Conservation (phyloP, 75 land plant species). For the Pinus albicaulis region DNA sequence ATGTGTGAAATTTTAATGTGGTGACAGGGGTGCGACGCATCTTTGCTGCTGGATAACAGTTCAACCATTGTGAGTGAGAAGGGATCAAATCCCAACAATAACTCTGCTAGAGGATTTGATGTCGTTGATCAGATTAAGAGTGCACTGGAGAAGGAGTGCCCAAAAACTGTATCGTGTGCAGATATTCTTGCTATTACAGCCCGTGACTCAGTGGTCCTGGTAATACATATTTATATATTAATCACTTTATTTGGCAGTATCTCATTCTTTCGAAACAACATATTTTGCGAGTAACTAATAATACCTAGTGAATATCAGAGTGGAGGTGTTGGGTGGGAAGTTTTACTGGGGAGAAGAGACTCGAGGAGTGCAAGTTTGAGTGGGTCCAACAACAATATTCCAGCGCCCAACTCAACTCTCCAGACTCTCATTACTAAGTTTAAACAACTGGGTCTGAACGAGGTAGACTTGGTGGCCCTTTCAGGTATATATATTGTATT, state of each 20-base stretch:
- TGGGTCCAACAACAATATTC: constrained; percentile 60
- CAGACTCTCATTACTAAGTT: constrained; percentile 65
- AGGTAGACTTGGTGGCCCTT: constrained; percentile 69
- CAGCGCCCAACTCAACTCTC: constrained; percentile 62
- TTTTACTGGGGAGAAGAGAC: constrained; percentile 75
- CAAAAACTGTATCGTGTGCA: constrained; percentile 17
- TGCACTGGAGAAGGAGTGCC: constrained; percentile 15
- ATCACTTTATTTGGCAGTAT: neutral
- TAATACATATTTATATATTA: neutral
- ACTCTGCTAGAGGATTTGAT: constrained; percentile 9
- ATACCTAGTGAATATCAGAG: constrained; percentile 11
- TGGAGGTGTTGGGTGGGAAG: constrained; percentile 71
- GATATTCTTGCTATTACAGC: constrained; percentile 16
- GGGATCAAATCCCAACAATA: constrained; percentile 1
- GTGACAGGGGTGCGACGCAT: constrained; percentile 4
- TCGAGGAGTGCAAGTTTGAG: constrained; percentile 45
- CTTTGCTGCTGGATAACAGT: constrained; percentile 11
- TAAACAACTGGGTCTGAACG: constrained; percentile 52
- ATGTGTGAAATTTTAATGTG: too few species aligned
- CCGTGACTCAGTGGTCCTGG: constrained; percentile 13
- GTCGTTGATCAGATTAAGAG: constrained; percentile 11
- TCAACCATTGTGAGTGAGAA: constrained; percentile 10
- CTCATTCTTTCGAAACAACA: neutral
- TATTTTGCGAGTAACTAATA: neutral
- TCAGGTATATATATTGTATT: constrained; percentile 37